Base-by-base conservation (phyloP, 352 stramenopile species). In the Phytophthora cryptogea region DNA sequence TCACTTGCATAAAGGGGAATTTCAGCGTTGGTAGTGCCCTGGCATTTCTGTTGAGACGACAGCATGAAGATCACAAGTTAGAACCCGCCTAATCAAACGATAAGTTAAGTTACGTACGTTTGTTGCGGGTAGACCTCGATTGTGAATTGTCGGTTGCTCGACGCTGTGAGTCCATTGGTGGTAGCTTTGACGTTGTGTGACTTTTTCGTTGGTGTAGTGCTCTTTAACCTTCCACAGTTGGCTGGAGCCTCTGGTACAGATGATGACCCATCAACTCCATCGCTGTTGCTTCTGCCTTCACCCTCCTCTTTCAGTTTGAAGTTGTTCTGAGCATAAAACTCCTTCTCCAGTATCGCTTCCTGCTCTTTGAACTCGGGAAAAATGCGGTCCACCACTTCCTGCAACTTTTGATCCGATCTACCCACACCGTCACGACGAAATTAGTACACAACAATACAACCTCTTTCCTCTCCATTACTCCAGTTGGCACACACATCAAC, bases 301-400 rank as follows among this genome's bases (percentile, higher is more conserved):
- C 30, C 56, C 13, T 59, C 54, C 43, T 82, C 49, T 46, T 83
- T 88, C 40, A 72, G 68, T 20, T 74, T 75, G 54, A 91, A 91
- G 17, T 56, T 66, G 59, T 89, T 76, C 10, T 66, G 63, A n/a
- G 60, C 45, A 53, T 93, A 93, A 32, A 93, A 91, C 45, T 84
- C 69, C 28, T 59, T 57, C 51, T 89, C 79, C 1, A 78, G 55
- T 49, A 59, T 71, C 7, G 39, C 59, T 30, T 93, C 81, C 20
- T 73, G 58, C 27, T 74, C 65, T 55, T 81, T 77, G 43, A 82
- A 78, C 46, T 91, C 70, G 5, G 83, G 81, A 45, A 90, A 93
- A 64, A 93, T 79, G 16, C 70, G 72, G 61, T 93, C 83, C 32
- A 91, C 80, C 30, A 91, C 74, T 52, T 87, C 74, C 43, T 93